Conservation (phyloP, 2,329 filamentous ascomycete genomes). For the Onygena corvina region DNA sequence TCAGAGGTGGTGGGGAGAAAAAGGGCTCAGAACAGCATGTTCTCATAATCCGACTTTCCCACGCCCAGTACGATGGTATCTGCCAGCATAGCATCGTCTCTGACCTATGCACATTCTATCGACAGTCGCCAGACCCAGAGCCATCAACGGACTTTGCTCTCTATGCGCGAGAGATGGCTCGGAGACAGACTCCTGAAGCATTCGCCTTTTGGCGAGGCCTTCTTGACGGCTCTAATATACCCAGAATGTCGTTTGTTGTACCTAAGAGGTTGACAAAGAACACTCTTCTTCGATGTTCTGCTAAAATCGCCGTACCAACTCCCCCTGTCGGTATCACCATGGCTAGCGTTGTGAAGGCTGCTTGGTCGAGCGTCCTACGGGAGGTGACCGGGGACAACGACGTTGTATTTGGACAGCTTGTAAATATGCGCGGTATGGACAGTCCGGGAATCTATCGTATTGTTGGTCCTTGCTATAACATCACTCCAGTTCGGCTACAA, state of each 20-base stretch:
- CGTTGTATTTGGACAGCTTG: slow-evolving; percentile 49
- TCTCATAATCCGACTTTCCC: slow-evolving; percentile 45
- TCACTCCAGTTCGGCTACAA: slow-evolving; percentile 45
- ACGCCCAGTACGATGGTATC: slow-evolving; percentile 53
- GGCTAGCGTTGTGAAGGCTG: slow-evolving; percentile 48
- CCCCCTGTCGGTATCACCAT: slow-evolving; percentile 42
- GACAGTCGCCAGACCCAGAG: no score
- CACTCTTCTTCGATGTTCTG: no score
- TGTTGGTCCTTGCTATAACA: slow-evolving; percentile 50
- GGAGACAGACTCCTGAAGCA: no score
- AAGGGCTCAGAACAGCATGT: neutral
- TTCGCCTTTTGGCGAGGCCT: no score
- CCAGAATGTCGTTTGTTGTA: no score
- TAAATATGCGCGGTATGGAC: slow-evolving; percentile 45
- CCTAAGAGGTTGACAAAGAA: no score
- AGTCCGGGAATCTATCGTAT: slow-evolving; percentile 40
- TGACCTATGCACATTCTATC: no score
- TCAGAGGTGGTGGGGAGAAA: neutral
- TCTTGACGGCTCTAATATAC: no score
- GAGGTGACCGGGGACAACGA: slow-evolving; percentile 37
- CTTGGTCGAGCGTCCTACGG: slow-evolving; percentile 47
- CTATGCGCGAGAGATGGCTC: no score
- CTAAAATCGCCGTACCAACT: slow-evolving; percentile 7
- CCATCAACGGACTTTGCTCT: no score
- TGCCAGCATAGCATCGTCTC: slow-evolving; percentile 37